These are phyloP conservation scores for Claviceps purpurea DNA, from an alignment of 2,329 filamentous ascomycete species.

Conservation along the genomic window DNA sequence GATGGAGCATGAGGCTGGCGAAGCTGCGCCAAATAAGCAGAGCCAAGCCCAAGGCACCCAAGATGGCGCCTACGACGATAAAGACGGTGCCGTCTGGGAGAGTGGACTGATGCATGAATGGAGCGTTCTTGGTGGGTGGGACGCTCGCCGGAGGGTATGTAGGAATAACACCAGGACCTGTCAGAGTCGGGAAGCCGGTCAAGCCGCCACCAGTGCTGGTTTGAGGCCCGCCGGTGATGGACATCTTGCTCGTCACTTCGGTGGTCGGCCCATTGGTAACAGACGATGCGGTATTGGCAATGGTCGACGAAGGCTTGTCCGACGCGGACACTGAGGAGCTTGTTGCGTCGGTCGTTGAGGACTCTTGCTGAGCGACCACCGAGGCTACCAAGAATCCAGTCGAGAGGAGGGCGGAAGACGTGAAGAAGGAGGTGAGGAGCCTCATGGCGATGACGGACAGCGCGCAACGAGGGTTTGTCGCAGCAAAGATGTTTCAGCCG, in stretches of 20 bases:
- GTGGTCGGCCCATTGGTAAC: background rate
- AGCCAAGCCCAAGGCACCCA: conserved; percentile 71
- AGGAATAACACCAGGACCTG: conserved; percentile 24
- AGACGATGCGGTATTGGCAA: conserved; percentile 9
- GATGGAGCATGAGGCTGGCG: conserved; percentile 81
- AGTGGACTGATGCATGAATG: conserved; percentile 79
- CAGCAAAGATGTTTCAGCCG: background rate
- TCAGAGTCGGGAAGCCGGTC: conserved; percentile 29
- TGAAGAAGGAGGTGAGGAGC: conserved; percentile 14
- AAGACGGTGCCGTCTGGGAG: conserved; percentile 91
- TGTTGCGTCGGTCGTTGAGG: conserved; percentile 3
- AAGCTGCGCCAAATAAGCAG: conserved; percentile 80
- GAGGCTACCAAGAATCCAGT: conserved; percentile 16
- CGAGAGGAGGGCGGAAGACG: conserved; percentile 15
- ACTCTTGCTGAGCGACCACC: conserved; percentile 18
- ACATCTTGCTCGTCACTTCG: conserved; percentile 6
- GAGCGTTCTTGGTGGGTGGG: conserved; percentile 70
- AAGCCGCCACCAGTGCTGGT: conserved; percentile 11
- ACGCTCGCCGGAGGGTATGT: conserved; percentile 62
- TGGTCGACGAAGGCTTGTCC: conserved; percentile 6
- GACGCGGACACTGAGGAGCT: conserved; percentile 4
- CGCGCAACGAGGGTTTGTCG: background rate
- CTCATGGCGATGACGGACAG: conserved; percentile 11
- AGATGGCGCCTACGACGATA: conserved; percentile 79
- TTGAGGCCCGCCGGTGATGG: conserved; percentile 10